Conservation (phyloP, 2,329 filamentous ascomycete species). For the Aspergillus flavus region DNA sequence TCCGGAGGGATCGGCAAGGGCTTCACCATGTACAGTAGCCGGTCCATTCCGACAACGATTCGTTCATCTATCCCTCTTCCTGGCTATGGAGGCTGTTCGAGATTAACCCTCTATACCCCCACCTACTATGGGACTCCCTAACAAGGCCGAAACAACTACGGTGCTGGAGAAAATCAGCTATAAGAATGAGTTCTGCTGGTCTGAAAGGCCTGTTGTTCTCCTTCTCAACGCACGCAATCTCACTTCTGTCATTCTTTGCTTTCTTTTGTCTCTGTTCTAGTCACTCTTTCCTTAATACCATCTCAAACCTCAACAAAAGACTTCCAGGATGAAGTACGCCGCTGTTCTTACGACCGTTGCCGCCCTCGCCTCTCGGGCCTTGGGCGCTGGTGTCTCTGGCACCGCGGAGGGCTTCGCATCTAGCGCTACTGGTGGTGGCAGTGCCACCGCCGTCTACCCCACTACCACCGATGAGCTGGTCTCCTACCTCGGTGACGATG, state of each 20-base stretch:
- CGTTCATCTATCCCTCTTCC: background rate
- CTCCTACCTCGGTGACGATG: conserved; percentile 59
- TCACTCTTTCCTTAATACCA: background rate
- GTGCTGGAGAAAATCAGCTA: background rate
- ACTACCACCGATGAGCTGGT: conserved; percentile 58
- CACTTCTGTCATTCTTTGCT: conserved; percentile 5
- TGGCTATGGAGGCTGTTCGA: background rate
- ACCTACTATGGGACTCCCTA: background rate
- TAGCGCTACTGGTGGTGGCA: conserved; percentile 65
- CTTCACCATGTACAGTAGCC: background rate
- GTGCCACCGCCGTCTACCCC: conserved; percentile 57
- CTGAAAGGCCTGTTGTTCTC: background rate
- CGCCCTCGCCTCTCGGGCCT: conserved; percentile 16
- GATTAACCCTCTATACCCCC: background rate
- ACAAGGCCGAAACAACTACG: background rate
- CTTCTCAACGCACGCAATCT: background rate
- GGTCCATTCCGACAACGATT: background rate
- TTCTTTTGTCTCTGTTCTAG: background rate
- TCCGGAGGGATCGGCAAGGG: background rate
- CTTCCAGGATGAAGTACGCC: conserved; percentile 23
- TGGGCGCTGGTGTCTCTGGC: conserved; percentile 27
- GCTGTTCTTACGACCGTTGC: conserved; percentile 21
- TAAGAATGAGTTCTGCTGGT: background rate
- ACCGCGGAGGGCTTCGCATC: conserved; percentile 52
- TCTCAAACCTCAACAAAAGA: background rate